Percentiles rank a stretch among this genome's conserved stretches.
These are phyloP conservation scores for Suillus variegatus DNA, from an alignment of 768 basidiomycete species.

Conservation along the genomic window DNA sequence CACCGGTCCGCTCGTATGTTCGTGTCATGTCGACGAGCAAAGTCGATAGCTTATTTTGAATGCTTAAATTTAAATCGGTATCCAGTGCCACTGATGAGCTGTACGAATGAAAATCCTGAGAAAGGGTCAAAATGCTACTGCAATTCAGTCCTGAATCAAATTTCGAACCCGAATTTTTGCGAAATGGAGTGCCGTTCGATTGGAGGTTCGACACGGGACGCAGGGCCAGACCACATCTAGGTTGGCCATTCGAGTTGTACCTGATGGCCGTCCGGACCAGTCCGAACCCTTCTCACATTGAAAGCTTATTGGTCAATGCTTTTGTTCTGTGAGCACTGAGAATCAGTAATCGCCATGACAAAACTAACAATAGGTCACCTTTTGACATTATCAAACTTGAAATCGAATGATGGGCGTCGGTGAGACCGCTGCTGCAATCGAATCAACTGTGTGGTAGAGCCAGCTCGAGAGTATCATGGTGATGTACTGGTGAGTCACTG, in stretches of 20 bases:
- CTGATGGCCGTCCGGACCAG: not conserved
- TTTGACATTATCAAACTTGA: not conserved
- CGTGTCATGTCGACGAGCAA: not conserved
- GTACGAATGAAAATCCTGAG: not conserved
- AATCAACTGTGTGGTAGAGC: no score
- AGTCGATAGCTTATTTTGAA: no score
- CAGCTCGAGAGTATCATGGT: no score
- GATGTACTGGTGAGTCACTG: no score
- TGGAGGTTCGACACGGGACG: not conserved
- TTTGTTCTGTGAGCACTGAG: not conserved
- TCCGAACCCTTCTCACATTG: not conserved
- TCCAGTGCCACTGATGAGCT: not conserved
- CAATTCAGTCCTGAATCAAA: not conserved
- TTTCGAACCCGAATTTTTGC: not conserved
- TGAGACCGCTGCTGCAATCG: no score
- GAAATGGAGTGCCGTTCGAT: not conserved
- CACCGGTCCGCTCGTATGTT: not conserved
- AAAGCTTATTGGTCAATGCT: not conserved
- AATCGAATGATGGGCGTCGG: not conserved
- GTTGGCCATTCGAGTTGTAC: not conserved
- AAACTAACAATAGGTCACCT: not conserved
- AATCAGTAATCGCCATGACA: not conserved
- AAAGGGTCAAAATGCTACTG: not conserved
- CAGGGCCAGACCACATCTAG: not conserved
- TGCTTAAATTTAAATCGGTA: not conserved